Evolutionary conservation across 306 rosid species (phyloP), one percentile per base, ranked within the genome.

Genomic region (Castanea mollissima): DNA sequence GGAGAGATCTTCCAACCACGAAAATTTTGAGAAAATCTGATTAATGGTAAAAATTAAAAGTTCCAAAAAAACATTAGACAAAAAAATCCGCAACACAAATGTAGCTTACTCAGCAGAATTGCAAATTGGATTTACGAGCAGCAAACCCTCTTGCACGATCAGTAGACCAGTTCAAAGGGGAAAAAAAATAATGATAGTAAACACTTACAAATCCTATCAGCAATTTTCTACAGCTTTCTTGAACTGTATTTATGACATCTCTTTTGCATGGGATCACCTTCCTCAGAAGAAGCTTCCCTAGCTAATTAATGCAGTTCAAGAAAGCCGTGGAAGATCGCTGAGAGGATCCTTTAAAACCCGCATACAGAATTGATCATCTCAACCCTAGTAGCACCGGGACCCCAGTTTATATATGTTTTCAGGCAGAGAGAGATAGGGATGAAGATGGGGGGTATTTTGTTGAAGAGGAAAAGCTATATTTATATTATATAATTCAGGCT

Each of bases 301-400:
- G 23, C 23, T 23, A 23, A 23, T 23, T 23, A 65, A n/a, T 34
- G 84, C 88, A 83, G 94, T 90, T 88, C 94, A 90, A 90, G 94
- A 90, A 90, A 90, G 94, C 92, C 35, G 94, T 88, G 92, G 94
- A 86, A 90, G 78, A 90, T 60, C 71, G 81, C 88, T n/a, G 60
- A 85, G 80, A 90, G 84, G 84, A 90, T 76, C 89, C 76, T 82
- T 38, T 67, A 38, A 71, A 51, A 51, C 21, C 34, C 20, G 21
- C 21, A 16, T 31, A 20, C 44, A 64, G 2, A 35, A 49, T 69
- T 20, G 80, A 74, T 75, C 20, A 65, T 51, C 65, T 15, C 21
- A 27, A 23, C 64, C 52, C 56, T 29, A 38, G 54, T 59, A 1
- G 23, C 56, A 19, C 16, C 54, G 15, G 14, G 15, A 49, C 54